Evolutionary conservation across 305 asterid species (phyloP).

Genomic region (Fraxinus velutina): DNA sequence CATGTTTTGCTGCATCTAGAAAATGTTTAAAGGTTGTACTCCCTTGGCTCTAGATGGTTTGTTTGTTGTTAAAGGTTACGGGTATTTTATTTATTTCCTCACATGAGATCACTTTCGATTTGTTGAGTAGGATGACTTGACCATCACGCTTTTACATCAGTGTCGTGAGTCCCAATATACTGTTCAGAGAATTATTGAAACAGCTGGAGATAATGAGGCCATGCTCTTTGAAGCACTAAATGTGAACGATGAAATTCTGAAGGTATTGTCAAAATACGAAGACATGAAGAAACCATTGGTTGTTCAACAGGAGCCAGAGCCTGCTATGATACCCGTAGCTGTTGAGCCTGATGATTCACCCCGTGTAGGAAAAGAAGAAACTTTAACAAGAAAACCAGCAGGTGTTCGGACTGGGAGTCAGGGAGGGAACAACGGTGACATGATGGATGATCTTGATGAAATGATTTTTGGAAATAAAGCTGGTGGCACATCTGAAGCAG

Average conservation of each 20-base stretch:
- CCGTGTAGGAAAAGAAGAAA: conserved; percentile 56
- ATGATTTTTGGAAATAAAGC: conserved; percentile 90
- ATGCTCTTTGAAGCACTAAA: conserved; percentile 93
- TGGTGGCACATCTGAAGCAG: conserved; percentile 55
- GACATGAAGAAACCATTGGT: conserved; percentile 61
- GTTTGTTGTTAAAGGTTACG: neutral
- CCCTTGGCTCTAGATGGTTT: neutral
- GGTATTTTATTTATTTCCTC: neutral
- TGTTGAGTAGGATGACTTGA: conserved; percentile 72
- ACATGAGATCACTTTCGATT: conserved; percentile 2
- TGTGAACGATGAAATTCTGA: conserved; percentile 83
- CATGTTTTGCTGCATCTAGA: neutral
- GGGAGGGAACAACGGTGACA: conserved; percentile 65
- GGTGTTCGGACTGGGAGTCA: conserved; percentile 41
- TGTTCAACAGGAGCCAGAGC: conserved; percentile 64
- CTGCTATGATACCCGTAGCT: conserved; percentile 91
- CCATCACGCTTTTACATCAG: conserved; percentile 69
- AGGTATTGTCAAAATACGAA: conserved; percentile 72
- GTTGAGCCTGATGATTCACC: conserved; percentile 86
- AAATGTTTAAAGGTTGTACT: neutral
- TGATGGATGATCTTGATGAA: conserved; percentile 98
- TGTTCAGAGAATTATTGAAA: conserved; percentile 76
- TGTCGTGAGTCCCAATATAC: conserved; percentile 77
- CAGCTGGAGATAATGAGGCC: conserved; percentile 88
- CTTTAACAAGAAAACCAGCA: conserved; percentile 60